Evolutionary conservation across 257 asterid species (phyloP).

Genomic region (Sherardia arvensis): DNA sequence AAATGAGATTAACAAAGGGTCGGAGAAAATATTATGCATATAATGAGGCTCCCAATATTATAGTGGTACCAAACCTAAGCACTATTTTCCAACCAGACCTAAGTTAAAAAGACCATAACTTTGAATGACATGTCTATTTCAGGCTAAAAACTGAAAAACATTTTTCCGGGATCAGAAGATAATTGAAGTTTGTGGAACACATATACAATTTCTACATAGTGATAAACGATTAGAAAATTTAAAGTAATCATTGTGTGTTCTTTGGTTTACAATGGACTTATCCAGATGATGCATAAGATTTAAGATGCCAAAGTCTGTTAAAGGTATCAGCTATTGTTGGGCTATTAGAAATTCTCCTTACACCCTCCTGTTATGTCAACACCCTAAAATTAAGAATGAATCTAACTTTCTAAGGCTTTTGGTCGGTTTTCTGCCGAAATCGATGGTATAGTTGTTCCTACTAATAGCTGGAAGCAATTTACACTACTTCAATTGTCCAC

Average conservation of each 20-base stretch:
- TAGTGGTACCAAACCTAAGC: too few species aligned
- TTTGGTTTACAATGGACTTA: not conserved
- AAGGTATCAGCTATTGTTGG: not conserved
- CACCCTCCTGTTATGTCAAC: not conserved
- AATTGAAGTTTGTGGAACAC: not conserved
- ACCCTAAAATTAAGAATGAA: not conserved
- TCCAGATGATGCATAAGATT: not conserved
- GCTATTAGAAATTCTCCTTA: not conserved
- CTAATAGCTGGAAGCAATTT: not conserved
- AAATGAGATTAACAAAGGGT: not conserved
- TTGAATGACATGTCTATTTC: not conserved
- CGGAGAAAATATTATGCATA: not conserved
- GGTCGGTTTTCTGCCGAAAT: not conserved
- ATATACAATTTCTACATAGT: not conserved
- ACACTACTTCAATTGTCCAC: not conserved
- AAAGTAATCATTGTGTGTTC: not conserved
- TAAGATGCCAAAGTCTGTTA: not conserved
- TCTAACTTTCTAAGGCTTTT: not conserved
- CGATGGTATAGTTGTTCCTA: not conserved
- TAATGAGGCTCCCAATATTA: not conserved
- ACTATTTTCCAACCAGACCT: too few species aligned
- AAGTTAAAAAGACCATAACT: too few species aligned
- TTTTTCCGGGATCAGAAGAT: not conserved
- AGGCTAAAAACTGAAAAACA: not conserved
- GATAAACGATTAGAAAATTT: not conserved